Percentiles rank a stretch among this genome's conserved stretches.
Conservation (phyloP, 257 asterid genomes). For the Galeopsis tetrahit region DNA sequence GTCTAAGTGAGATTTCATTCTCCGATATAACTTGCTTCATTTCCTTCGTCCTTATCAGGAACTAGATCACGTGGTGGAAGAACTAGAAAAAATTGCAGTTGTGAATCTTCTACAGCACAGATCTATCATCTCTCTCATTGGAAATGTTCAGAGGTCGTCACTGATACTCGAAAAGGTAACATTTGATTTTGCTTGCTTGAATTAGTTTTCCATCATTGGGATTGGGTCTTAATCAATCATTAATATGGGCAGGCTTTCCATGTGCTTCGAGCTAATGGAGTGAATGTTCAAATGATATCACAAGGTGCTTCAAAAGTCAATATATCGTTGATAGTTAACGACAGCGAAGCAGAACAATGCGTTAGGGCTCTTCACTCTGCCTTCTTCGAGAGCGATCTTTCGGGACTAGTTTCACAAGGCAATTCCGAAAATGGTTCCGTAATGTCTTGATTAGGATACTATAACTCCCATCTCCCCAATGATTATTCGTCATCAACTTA, state of each 20-base stretch:
- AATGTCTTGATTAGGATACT: not conserved
- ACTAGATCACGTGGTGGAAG: conserved; percentile 39
- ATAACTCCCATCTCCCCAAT: not conserved
- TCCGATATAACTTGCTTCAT: not conserved
- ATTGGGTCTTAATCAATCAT: not conserved
- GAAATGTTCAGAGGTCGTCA: conserved; percentile 40
- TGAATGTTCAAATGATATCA: conserved; percentile 91
- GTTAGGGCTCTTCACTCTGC: conserved; percentile 77
- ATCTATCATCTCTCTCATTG: conserved; percentile 38
- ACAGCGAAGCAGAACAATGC: conserved; percentile 83
- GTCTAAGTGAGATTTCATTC: not conserved
- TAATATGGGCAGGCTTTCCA: conserved; percentile 67
- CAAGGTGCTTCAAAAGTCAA: conserved; percentile 94
- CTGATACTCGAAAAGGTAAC: conserved; percentile 35
- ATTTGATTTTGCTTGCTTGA: not conserved
- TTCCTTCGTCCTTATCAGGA: conserved; percentile 26
- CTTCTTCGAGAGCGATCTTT: conserved; percentile 64
- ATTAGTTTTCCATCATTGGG: not conserved
- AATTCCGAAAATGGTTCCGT: conserved; percentile 52
- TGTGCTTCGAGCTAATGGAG: conserved; percentile 64
- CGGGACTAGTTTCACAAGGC: conserved; percentile 43
- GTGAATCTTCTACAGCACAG: conserved; percentile 39
- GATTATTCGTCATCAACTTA: not conserved
- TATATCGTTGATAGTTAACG: conserved; percentile 84
- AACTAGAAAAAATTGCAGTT: conserved; percentile 38